These are phyloP conservation scores for Cladosporium sp. DNA, from an alignment of 2,329 filamentous ascomycete species.

Conservation along the genomic window DNA sequence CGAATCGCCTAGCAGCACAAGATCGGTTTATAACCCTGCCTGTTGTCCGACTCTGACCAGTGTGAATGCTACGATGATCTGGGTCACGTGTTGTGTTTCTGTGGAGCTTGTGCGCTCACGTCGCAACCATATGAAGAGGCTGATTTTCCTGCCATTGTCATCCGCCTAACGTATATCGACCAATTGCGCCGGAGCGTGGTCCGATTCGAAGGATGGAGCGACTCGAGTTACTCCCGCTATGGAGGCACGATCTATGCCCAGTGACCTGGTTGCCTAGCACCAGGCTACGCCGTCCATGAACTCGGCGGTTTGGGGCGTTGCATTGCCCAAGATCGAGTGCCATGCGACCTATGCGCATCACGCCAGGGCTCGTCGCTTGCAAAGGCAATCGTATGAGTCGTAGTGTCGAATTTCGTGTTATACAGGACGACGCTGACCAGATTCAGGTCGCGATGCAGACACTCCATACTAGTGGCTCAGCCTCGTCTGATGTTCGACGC, in stretches of 20 bases:
- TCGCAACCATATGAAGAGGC: neutral
- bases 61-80: neutral
- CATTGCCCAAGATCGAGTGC: neutral
- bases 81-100: neutral
- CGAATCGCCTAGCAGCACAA: neutral
- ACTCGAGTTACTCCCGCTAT: neutral
- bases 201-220: neutral
- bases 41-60: neutral
- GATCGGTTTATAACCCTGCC: neutral
- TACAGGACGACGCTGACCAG: neutral
- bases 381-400: neutral
- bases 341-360: neutral
- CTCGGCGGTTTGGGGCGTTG: neutral
- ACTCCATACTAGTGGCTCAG: neutral
- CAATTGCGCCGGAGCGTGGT: neutral
- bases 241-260: conserved; percentile 1
- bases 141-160: neutral
- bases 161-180: neutral
- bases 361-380: neutral
- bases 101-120: neutral
- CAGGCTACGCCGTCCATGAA: neutral
- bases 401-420: neutral
- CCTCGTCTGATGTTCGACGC: neutral
- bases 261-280: neutral
- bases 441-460: neutral